These are phyloP conservation scores for Eucalyptus regnans DNA, from an alignment of 345 rosid species.

Conservation along the genomic window DNA sequence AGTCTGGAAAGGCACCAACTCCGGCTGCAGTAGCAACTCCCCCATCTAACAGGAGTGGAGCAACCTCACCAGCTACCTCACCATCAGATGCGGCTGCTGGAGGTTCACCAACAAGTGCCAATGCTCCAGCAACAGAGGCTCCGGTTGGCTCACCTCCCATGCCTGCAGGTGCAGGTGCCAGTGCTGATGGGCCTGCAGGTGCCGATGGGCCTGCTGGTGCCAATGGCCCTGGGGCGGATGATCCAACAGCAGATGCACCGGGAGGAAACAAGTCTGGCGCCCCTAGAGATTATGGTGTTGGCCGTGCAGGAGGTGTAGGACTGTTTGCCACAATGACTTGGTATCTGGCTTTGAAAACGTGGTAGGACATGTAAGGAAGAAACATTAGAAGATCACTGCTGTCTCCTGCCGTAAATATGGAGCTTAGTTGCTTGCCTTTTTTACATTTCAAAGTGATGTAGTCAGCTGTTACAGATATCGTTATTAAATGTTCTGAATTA, in stretches of 20 bases:
- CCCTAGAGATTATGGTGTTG: not conserved
- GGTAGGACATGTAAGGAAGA: not conserved
- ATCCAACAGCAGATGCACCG: constrained; percentile 3
- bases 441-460: not conserved
- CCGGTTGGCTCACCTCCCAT: not conserved
- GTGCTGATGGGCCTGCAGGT: not conserved
- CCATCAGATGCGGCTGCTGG: not conserved
- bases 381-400: not conserved
- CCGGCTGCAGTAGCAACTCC: not conserved
- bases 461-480: not conserved
- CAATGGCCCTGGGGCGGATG: not conserved
- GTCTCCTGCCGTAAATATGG: not conserved
- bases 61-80: not conserved
- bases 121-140: not conserved
- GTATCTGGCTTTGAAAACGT: not conserved
- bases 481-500: not conserved
- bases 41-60: not conserved
- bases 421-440: not conserved
- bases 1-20: not conserved
- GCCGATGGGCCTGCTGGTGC: not conserved
- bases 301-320: not conserved
- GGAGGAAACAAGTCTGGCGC: not conserved
- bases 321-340: not conserved
- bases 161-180: not conserved
- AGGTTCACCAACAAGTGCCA: not conserved